A percentile compares a stretch with the other conserved stretches of the same genome.
Conservation (phyloP, 768 basidiomycete species). For the Agaricus blazei region DNA sequence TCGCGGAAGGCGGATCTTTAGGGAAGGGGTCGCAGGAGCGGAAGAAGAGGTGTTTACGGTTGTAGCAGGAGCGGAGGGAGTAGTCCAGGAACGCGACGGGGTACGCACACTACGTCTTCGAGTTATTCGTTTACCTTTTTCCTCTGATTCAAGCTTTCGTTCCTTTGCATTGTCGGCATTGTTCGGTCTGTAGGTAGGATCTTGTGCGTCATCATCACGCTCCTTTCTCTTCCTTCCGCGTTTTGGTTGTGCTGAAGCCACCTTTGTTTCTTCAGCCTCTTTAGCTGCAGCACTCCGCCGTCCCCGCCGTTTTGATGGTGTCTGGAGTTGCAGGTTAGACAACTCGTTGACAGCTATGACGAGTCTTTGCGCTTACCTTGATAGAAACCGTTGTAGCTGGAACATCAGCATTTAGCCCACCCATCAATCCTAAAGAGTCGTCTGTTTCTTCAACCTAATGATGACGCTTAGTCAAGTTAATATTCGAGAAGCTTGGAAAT, state of each 20-base stretch:
- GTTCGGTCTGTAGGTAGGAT: slow-evolving; percentile 4
- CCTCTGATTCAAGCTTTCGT: slow-evolving; percentile 18
- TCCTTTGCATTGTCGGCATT: slow-evolving; percentile 12
- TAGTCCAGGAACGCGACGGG: slow-evolving; percentile 20
- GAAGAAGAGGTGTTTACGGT: slow-evolving; percentile 5
- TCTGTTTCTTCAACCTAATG: slow-evolving; percentile 35
- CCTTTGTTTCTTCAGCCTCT: slow-evolving; percentile 22
- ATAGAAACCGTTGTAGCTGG: slow-evolving; percentile 15
- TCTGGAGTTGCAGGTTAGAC: slow-evolving; percentile 8
- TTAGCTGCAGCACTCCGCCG: slow-evolving; percentile 14
- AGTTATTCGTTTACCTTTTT: slow-evolving; percentile 20
- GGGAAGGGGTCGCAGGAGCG: slow-evolving; percentile 35
- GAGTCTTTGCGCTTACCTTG: slow-evolving; percentile 18
- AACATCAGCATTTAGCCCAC: slow-evolving; percentile 9
- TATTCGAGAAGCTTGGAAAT: neutral
- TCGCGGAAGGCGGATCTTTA: slow-evolving; percentile 53
- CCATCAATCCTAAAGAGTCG: slow-evolving; percentile 7
- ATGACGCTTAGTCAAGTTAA: neutral
- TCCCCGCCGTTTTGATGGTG: slow-evolving; percentile 16
- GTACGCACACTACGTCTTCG: slow-evolving; percentile 24
- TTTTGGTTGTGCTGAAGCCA: slow-evolving; percentile 19
- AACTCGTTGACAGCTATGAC: neutral
- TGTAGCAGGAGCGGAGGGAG: slow-evolving; percentile 21
- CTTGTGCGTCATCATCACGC: slow-evolving; percentile 31
- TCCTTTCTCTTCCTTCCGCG: slow-evolving; percentile 38